phyloP scores from a whole-genome alignment of 495 filamentous ascomycete species.

The Penicillium pancosmium region DNA sequence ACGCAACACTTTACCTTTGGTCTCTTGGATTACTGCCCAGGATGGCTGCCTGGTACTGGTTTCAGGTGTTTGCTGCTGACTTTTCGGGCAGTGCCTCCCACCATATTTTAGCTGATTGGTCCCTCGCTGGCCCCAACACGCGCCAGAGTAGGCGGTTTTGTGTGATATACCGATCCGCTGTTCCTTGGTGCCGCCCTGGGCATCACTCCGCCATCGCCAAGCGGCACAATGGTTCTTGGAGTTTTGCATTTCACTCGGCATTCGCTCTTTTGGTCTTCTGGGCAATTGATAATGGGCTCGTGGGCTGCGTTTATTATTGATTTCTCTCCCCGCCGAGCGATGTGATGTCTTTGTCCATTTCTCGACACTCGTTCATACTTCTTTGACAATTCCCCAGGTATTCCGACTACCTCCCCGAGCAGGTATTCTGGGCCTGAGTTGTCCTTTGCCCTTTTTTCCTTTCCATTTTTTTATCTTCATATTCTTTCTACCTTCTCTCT shows the following conservation, averaged over 20 bases:
- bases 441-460: not conserved
- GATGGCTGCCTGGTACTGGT: not conserved
- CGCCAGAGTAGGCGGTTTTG: not conserved
- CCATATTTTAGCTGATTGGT: not conserved
- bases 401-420: no score
- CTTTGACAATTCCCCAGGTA: no score
- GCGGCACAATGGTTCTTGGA: slow-evolving; percentile 6
- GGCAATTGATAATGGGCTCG: not conserved
- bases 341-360: not conserved
- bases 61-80: not conserved
- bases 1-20: slow-evolving; percentile 5
- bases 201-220: slow-evolving; percentile 9
- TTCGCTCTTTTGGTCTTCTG: not conserved
- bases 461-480: not conserved
- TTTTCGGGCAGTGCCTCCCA: not conserved
- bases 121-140: not conserved
- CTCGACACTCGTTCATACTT: not conserved
- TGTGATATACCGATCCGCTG: slow-evolving; percentile 1
- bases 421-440: not conserved
- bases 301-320: not conserved
- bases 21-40: slow-evolving; percentile 7
- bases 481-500: not conserved
- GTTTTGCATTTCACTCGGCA: not conserved
- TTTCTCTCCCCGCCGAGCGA: not conserved
- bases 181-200: slow-evolving; percentile 5